A percentile compares a stretch with the other conserved stretches of the same genome.
These are phyloP conservation scores for Ophiostoma novo-ulmi DNA, from an alignment of 2,329 filamentous ascomycete genomes.

Conservation along the genomic window DNA sequence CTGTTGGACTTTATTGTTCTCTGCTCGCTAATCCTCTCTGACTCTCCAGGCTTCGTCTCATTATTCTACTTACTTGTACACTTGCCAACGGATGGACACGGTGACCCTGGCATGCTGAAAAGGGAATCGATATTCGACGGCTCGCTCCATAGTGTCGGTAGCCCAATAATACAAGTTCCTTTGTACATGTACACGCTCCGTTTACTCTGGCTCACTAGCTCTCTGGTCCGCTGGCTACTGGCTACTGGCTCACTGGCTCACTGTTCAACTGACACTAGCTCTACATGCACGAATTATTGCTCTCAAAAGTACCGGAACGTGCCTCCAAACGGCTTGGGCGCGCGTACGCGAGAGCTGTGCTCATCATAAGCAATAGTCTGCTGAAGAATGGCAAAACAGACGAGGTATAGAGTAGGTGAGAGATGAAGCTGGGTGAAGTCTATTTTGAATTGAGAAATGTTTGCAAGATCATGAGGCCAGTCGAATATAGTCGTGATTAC, in stretches of 20 bases:
- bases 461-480: not conserved
- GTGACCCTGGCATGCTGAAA: not conserved
- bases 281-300: not conserved
- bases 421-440: not conserved
- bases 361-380: not conserved
- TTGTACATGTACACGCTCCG: constrained; percentile 2
- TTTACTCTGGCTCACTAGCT: not conserved
- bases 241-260: not conserved
- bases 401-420: not conserved
- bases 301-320: constrained; percentile 10
- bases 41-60: not conserved
- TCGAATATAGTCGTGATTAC: not conserved
- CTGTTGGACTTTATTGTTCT: not conserved
- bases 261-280: not conserved
- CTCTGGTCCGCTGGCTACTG: not conserved
- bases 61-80: not conserved
- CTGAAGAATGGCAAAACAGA: constrained; percentile 3
- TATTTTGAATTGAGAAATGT: too few relatives aligned
- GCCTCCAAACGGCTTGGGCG: not conserved
- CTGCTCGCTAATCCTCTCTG: not conserved
- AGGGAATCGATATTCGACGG: constrained; percentile 19
- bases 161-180: constrained; percentile 1
- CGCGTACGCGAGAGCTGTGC: not conserved
- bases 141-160: constrained; percentile 17
- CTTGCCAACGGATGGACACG: not conserved